Evolutionary conservation across 2,329 filamentous ascomycete genomes (phyloP), one percentile per base, ranked within the genome.

Genomic region (Fusarium chlamydosporum): DNA sequence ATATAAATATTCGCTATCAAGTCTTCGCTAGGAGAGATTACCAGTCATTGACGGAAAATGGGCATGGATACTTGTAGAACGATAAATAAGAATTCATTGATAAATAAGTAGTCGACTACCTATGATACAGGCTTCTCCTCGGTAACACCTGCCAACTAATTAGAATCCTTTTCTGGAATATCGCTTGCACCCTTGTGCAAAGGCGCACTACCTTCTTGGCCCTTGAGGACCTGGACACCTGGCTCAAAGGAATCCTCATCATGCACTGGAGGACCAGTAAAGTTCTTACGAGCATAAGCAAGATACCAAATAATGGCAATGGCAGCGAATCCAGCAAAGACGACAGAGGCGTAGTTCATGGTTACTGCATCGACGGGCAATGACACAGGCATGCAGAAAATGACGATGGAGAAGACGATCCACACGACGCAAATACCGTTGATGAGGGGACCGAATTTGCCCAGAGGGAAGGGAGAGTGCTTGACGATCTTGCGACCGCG

Each of bases 341-440:
- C 89, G 9, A 88, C 88, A 18, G 84, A 87, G 4, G 89, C 88
- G 74, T 91, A 91, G 76, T 91, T 91, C 88, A 91, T 91, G 18
- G 79, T 82, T 13, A 76, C 77, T 6, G 88, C 76, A 12, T 82
- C 81, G 4, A 90, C 87, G 0, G 88, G 85, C 11, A 91, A 76
- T 4, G 85, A 83, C 7, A 87, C 85, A 4, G 89, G 92, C 90
- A 94, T 92, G 76, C 90, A 93, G 81, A 93, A 94, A 43, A 94
- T 80, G 57, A 92, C 85, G 16, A 92, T 85, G 2, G 91, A 86
- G 18, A 94, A 82, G 33, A 82, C 77, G 60, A 94, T 92, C 91
- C 91, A 94, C 38, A 82, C 78, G n/a, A 93, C 77, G 52, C 89
- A 91, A 42, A 89, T 78, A 34, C 86, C 77, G 75, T 94, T 94